Evolutionary conservation across 2,329 filamentous ascomycete species (phyloP), one percentile per base, ranked within the genome.

Genomic region (Aspergillus flavus): DNA sequence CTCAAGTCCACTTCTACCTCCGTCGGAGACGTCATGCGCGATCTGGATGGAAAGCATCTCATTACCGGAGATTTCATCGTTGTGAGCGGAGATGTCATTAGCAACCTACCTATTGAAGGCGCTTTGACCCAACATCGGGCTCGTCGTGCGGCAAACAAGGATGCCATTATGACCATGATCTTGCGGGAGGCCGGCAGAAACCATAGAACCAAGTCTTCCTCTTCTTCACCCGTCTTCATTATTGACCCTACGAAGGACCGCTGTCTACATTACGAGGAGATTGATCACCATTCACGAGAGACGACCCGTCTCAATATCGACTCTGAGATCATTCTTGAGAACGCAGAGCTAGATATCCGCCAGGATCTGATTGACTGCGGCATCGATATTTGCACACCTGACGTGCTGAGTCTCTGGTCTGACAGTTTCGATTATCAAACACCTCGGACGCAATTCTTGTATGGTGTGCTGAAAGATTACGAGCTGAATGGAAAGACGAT

Each of bases 401-500:
- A 98, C 74, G 94, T 97, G 10, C 85, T 98, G 50, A 94, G 94
- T 9, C 81, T 98, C 62, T 99, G 95, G 92, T 95, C 93, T 10
- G 95, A 99, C 79, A 97, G 94, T 74, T 99, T 98, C 72, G 94
- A 99, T 77, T 98, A 97, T 77, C 93, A 97, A 76, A 85, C 93
- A 9, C 93, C 94, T 1, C 87, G 94, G 60, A 90, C 90, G 71
- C 93, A 96, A 72, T 97, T 97, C 72, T 80, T 99, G 41, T 92
- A 94, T 75, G 94, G 94, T 63, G 93, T 98, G 1, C 82, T 99
- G 59, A 97, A 97, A 80, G 95, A 99, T 76, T 97, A 93, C 82
- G 95, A 99, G 75, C 83, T 98, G 61, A 98, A 98, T 76, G 94
- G 94, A 63, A 97, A 98, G 81, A 93, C 93, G n/a, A 92, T 99